Percentiles rank a stretch among this genome's conserved stretches.
Evolutionary conservation across 176 grass and related monocot genomes (phyloP).

Genomic region (Oryza punctata): DNA sequence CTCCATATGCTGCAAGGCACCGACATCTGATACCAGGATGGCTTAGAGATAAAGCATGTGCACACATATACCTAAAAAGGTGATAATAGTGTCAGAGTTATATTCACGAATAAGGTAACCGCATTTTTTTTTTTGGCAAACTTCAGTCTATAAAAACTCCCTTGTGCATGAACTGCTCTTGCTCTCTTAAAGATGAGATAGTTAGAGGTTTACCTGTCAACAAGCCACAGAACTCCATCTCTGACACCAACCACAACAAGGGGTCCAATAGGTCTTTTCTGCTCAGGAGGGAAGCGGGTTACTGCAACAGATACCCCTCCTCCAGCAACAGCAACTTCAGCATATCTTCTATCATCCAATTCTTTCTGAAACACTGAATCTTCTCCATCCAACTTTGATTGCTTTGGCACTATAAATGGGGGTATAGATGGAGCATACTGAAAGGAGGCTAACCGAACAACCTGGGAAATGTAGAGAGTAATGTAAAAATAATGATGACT

Average conservation of each 20-base stretch:
- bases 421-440: slow-evolving; percentile 80
- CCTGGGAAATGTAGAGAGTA: slow-evolving; percentile 49
- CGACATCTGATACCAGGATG: slow-evolving; percentile 98
- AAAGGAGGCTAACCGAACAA: slow-evolving; percentile 97
- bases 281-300: slow-evolving; percentile 90
- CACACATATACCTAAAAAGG: slow-evolving; percentile 93
- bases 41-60: slow-evolving; percentile 95
- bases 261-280: slow-evolving; percentile 96
- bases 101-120: slow-evolving; percentile 29
- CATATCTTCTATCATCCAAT: slow-evolving; percentile 84
- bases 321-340: slow-evolving; percentile 97
- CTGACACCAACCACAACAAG: slow-evolving; percentile 92
- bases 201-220: slow-evolving; percentile 77
- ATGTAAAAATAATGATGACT: slow-evolving; percentile 10
- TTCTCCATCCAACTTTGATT: slow-evolving; percentile 75
- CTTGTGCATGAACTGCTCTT: slow-evolving; percentile 23
- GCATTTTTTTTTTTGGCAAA: background rate
- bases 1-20: slow-evolving; percentile 96
- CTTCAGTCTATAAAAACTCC: background rate
- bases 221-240: slow-evolving; percentile 95
- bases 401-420: slow-evolving; percentile 81
- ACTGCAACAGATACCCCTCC: slow-evolving; percentile 96
- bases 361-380: slow-evolving; percentile 82
- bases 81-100: slow-evolving; percentile 19
- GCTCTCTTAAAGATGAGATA: slow-evolving; percentile 32